Percentiles rank a stretch among this genome's conserved stretches.
These are phyloP conservation scores for Solioccasus polychromus DNA, from an alignment of 768 basidiomycete species.

Conservation along the genomic window DNA sequence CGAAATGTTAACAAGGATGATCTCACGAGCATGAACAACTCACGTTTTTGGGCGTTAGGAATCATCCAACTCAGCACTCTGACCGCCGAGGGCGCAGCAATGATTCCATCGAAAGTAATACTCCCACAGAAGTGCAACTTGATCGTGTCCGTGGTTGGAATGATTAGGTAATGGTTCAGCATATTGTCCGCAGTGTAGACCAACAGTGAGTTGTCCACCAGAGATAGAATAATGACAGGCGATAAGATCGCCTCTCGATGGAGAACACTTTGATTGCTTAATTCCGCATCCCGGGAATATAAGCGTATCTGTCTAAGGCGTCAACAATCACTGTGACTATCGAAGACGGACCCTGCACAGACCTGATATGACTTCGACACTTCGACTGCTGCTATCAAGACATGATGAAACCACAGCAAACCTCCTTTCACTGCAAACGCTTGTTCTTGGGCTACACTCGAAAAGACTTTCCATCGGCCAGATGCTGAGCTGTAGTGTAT, in stretches of 20 bases:
- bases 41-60: constrained; percentile 88
- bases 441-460: constrained; percentile 77
- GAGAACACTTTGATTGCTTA: constrained; percentile 79
- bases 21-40: constrained; percentile 25
- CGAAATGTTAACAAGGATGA: constrained; percentile 9
- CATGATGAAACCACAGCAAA: constrained; percentile 94
- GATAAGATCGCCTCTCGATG: constrained; percentile 75
- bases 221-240: constrained; percentile 80
- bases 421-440: constrained; percentile 88
- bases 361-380: constrained; percentile 77
- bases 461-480: constrained; percentile 93
- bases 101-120: constrained; percentile 90
- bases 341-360: constrained; percentile 13
- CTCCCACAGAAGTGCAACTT: constrained; percentile 90
- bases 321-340: neutral
- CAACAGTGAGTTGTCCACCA: constrained; percentile 92
- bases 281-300: constrained; percentile 89
- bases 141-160: constrained; percentile 80
- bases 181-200: constrained; percentile 96
- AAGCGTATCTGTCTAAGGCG: constrained; percentile 66
- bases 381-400: constrained; percentile 89
- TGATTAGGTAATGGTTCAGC: constrained; percentile 86
- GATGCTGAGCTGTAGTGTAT: constrained; percentile 93
- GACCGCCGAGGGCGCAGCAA: constrained; percentile 78
- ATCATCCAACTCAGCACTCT: constrained; percentile 97